phyloP scores from a whole-genome alignment of 2,329 filamentous ascomycete genomes.

The Clarireedia homoeocarpa region DNA sequence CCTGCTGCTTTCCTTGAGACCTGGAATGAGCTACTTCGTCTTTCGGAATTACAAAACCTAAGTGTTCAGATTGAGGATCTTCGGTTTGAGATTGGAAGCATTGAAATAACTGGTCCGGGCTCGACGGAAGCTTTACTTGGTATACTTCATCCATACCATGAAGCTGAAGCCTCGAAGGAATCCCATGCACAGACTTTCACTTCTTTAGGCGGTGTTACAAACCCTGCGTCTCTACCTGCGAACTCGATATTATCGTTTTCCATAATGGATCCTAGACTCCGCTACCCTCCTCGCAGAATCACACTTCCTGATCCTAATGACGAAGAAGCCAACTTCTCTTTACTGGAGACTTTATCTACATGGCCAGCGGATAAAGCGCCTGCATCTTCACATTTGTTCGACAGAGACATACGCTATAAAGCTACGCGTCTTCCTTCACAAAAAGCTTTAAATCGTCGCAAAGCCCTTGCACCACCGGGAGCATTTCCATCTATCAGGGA shows the following conservation, averaged over 20 bases:
- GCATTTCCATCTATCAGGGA: conserved; percentile 46
- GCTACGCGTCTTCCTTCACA: conserved; percentile 65
- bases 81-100: conserved; percentile 65
- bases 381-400: conserved; percentile 53
- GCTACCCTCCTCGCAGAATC: conserved; percentile 60
- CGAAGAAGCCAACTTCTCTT: conserved; percentile 29
- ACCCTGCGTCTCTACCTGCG: conserved; percentile 60
- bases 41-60: conserved; percentile 55
- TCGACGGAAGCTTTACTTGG: conserved; percentile 71
- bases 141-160: conserved; percentile 48
- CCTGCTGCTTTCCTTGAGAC: conserved; percentile 67
- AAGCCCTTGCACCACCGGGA: conserved; percentile 55
- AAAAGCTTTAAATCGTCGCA: conserved; percentile 73
- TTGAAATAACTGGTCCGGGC: conserved; percentile 63
- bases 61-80: conserved; percentile 56
- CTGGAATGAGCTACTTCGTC: conserved; percentile 52
- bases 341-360: conserved; percentile 53
- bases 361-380: conserved; percentile 58
- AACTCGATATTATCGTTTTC: conserved; percentile 67
- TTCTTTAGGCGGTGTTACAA: conserved; percentile 51
- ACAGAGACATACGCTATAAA: conserved; percentile 54
- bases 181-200: conserved; percentile 42
- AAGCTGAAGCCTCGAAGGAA: conserved; percentile 30
- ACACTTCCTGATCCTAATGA: conserved; percentile 33
- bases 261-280: conserved; percentile 70